These are phyloP conservation scores for Nepenthes alata DNA, from an alignment of 179 eudicot species.

Conservation along the genomic window DNA sequence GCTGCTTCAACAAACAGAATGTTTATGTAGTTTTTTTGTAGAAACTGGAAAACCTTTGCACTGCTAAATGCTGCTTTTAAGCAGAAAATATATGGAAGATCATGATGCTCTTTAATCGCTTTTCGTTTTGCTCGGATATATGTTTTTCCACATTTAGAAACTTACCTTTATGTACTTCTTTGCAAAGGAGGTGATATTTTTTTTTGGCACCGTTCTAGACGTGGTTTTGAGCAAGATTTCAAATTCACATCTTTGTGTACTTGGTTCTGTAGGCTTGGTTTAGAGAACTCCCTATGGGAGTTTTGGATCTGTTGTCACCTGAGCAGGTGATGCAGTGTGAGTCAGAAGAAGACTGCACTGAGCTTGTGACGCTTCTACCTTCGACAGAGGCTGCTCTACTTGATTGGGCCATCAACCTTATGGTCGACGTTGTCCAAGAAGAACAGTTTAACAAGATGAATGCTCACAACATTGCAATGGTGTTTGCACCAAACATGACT, in stretches of 20 bases:
- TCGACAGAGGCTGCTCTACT: constrained; percentile 34
- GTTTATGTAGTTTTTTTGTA: no score
- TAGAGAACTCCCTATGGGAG: constrained; percentile 45
- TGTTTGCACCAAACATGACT: constrained; percentile 55
- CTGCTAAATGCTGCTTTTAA: no score
- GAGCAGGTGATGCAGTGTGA: constrained; percentile 44
- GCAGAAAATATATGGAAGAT: no score
- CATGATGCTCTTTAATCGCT: no score
- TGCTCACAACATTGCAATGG: constrained; percentile 47
- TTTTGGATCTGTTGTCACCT: constrained; percentile 38
- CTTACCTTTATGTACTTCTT: no score
- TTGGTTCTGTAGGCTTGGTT: constrained; percentile 39
- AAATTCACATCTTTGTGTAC: background rate
- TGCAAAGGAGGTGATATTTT: no score
- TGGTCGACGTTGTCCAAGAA: constrained; percentile 45
- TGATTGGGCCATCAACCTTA: constrained; percentile 52
- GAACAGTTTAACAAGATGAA: constrained; percentile 46
- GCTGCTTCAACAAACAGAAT: no score
- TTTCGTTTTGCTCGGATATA: no score
- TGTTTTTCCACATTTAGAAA: no score
- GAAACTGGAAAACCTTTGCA: no score
- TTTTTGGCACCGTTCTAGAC: no score
- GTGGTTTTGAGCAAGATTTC: background rate
- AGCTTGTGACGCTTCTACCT: constrained; percentile 37
- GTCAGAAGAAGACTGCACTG: constrained; percentile 37